These are phyloP conservation scores for Dactylellina haptotyla DNA, from an alignment of 2,329 filamentous ascomycete genomes.

Conservation along the genomic window DNA sequence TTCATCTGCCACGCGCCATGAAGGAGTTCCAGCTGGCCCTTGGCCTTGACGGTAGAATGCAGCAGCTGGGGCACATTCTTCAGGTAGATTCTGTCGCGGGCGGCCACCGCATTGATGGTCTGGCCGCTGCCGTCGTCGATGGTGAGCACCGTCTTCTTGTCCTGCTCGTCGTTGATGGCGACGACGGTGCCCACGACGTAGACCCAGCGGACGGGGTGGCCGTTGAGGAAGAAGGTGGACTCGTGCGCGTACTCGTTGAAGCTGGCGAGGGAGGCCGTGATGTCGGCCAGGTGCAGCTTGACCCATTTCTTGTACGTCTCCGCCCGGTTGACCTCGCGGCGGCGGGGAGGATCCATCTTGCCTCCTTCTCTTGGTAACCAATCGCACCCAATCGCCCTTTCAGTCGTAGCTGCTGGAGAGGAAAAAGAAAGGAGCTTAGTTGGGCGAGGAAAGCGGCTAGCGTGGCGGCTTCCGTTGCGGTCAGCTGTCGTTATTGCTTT, in stretches of 20 bases:
- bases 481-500: too few relatives aligned
- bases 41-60: slow-evolving; percentile 45
- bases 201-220: slow-evolving; percentile 45
- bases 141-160: slow-evolving; percentile 25
- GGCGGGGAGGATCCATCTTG: slow-evolving; percentile 41
- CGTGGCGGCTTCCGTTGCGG: too few relatives aligned
- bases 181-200: slow-evolving; percentile 31
- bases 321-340: slow-evolving; percentile 42
- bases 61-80: slow-evolving; percentile 38
- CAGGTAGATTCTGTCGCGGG: background rate
- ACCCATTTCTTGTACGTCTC: slow-evolving; percentile 47
- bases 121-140: slow-evolving; percentile 52
- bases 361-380: background rate
- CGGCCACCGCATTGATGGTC: slow-evolving; percentile 35
- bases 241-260: slow-evolving; percentile 26
- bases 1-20: slow-evolving; percentile 47
- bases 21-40: slow-evolving; percentile 34
- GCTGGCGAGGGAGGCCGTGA: slow-evolving; percentile 27
- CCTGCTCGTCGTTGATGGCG: slow-evolving; percentile 28
- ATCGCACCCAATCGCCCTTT: slow-evolving; percentile 14
- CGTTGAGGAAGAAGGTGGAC: slow-evolving; percentile 41
- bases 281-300: slow-evolving; percentile 43
- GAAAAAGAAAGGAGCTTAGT: too few relatives aligned
- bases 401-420: slow-evolving; percentile 16
- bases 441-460: too few relatives aligned